Base-by-base conservation (phyloP, 768 basidiomycete genomes). In the Amanita exitialis region DNA sequence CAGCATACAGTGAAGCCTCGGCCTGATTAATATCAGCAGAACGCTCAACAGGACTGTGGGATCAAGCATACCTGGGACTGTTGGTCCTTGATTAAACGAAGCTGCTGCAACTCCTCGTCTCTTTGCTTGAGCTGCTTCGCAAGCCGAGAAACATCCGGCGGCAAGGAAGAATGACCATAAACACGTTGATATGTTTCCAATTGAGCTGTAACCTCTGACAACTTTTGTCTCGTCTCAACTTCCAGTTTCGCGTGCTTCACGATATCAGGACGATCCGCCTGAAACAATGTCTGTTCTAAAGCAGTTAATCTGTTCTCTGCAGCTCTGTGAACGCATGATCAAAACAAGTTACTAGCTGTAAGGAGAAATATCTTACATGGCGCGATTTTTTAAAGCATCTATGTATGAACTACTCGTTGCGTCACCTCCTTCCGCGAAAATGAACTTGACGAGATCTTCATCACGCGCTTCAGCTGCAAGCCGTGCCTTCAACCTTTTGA, bases 401-500 rank as follows among this genome's bases (percentile, higher is more conserved):
- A 82, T 69, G 56, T 78, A 83, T 10, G 69, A 65, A 16, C 32
- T 36, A 27, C 42, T 44, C 8, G 42, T 1, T 64, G 60, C 51
- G 81, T 75, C 15, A 79, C 77, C 4, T 74, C 67, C 39, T 76
- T 71, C 16, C 75, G 79, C 71, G 48, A 82, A 68, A 56, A 94
- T 75, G 62, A 90, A 90, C 4, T 67, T 66, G 64, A 93, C 72
- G 30, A 91, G 70, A 44, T 90, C 85, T 54, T 81, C 79, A 20
- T 86, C 75, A 5, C 83, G 81, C 1, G 77, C 71, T 23, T 80
- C 67, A 0, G 90, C 89, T 16, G 88, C 91, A n/a, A 94, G 69
- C 27, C 78, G 77, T 13, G 84, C 75, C 63, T 86, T 89, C 55
- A 86, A 71, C 20, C 92, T 75, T 37, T 69, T 73, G 9, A 86